Base-by-base conservation (phyloP, 2,329 filamentous ascomycete species). In the Aplosporella prunicola region DNA sequence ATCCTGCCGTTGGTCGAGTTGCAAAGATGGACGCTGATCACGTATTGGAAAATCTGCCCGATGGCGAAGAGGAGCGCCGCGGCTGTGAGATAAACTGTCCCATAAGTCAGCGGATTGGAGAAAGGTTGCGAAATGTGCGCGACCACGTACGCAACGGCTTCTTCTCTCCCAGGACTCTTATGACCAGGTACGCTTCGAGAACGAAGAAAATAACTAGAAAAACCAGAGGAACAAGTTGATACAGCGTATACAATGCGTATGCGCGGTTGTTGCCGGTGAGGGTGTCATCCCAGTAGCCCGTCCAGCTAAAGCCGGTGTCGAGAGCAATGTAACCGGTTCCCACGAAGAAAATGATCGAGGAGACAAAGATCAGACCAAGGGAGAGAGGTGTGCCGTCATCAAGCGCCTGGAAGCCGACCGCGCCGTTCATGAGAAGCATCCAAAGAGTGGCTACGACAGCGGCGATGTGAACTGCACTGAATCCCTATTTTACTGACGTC, bases 301-400 rank as follows among this genome's bases (percentile, higher is more conserved):
- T 94, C 78, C 84, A 96, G 47, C 69, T 66, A 57, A 86, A 88
- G 11, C 82, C 89, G 1, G 89, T 96, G 57, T 98, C 91, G 44
- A 98, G 79, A 9, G 87, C 83, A 53, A 98, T 93, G 60, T 95
- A 98, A 22, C 88, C 89, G 2, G 88, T 93, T 40, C 91, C 91
- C 44, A 96, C 68, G 52, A 96, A 83, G 38, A 96, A 66, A 10
- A 76, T 65, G 9, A 69, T 61, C 0, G 82, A 80, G 10, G 89
- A 95, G 27, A 66, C 65, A 34, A 80, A 45, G 36, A 93, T 77
- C 4, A 96, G 70, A 5, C 75, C 81, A 10, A 96, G 53, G 0
- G 89, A 96, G 16, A 93, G 61, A 1, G 82, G 71, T 1, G 91
- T 98, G 32, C 91, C 91, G 51, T 98, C 91, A 48, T 98, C 91